Evolutionary conservation across 306 rosid genomes (phyloP), one percentile per base, ranked within the genome.

Genomic region (Psophocarpus tetragonolobus): DNA sequence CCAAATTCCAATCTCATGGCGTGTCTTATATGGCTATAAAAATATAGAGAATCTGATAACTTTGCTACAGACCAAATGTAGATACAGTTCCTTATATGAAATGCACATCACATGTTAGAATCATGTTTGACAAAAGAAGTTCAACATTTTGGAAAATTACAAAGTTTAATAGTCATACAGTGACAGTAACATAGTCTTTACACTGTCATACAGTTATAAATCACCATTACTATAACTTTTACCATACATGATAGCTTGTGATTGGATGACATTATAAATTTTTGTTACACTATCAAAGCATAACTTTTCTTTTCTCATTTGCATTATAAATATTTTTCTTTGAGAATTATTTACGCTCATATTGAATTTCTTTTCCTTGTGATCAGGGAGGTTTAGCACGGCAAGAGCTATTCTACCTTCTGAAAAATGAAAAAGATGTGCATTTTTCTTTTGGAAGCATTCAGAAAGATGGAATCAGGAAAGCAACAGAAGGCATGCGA

Each of bases 361-460:
- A 41, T 38, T 21, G 4, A 42, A 66, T 45, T 42, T 7, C 12
- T 29, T 66, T 66, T 54, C 30, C 27, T 35, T 2, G 20, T 58
- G 47, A 21, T 18, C 76, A 92, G 95, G 96, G 97, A 58, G 97
- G 96, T 38, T 70, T 53, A 20, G 85, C 81, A 24, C 81, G 96
- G 61, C 96, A 88, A 80, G 93, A 86, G 69, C 71, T 92, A 5
- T 92, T 80, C 71, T 88, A 88, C 71, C 89, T 89, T 15, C 47
- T 92, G 24, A 90, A 90, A 80, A 77, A 76, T 36, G 96, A 90
- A 80, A 81, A 86, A 4, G 92, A 88, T 66, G 90, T 88, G 27
- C 97, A 88, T 71, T 92, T 90, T 75, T 78, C 92, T 17, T 88
- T 89, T 74, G 96, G 97, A 44, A 90, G 91, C 30, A 86, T 90